These are phyloP conservation scores for Saksenaea vasiformis DNA, from an alignment of 371 early-diverging fungal species.

Conservation along the genomic window DNA sequence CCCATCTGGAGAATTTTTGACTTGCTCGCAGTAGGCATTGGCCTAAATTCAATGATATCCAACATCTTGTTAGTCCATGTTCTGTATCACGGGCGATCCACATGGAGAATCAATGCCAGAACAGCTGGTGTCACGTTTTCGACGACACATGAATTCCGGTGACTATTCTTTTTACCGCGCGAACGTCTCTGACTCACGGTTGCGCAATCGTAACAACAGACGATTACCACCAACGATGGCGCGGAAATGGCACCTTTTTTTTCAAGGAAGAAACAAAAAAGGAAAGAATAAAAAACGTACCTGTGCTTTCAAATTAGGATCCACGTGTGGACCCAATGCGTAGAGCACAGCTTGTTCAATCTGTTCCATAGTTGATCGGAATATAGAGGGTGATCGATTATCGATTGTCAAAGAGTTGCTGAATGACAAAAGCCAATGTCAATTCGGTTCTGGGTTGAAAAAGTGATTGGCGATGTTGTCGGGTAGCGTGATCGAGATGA, in stretches of 20 bases:
- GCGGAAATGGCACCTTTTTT: not conserved
- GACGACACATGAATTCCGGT: conserved; percentile 2
- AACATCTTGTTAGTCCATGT: not conserved
- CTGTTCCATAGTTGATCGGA: conserved; percentile 64
- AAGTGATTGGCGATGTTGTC: not conserved
- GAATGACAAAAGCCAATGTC: conserved; percentile 2
- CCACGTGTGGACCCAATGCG: conserved; percentile 74
- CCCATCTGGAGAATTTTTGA: conserved; percentile 78
- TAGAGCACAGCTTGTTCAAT: conserved; percentile 85
- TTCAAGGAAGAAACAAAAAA: conserved; percentile 5
- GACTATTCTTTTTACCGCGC: conserved; percentile 1
- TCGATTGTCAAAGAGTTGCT: not conserved
- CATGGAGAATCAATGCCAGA: conserved; percentile 2
- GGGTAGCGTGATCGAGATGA: conserved; percentile 1
- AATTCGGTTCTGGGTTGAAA: not conserved
- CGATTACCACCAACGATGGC: not conserved
- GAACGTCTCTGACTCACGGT: conserved; percentile 1
- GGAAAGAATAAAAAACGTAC: conserved; percentile 36
- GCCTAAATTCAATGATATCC: no score
- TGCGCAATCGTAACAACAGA: not conserved
- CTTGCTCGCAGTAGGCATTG: conserved; percentile 81
- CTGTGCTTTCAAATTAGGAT: conserved; percentile 73
- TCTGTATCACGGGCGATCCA: not conserved
- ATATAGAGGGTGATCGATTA: not conserved
- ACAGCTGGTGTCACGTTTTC: conserved; percentile 3